Conservation (phyloP, 2,329 filamentous ascomycete genomes). For the Aspergillus transmontanensis region DNA sequence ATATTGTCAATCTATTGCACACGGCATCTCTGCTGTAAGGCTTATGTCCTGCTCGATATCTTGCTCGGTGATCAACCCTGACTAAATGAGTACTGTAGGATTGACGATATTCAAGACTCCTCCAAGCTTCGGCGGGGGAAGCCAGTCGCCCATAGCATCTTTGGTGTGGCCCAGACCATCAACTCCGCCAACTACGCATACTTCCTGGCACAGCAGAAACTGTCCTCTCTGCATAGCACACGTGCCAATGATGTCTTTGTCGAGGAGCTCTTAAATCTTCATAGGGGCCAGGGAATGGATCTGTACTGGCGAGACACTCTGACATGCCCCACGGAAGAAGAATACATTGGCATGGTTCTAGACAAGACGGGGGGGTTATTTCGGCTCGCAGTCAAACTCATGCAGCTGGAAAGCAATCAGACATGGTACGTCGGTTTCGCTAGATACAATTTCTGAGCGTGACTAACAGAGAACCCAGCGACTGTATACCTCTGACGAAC, state of each 20-base stretch:
- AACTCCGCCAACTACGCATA: slow-evolving; percentile 50
- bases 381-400: slow-evolving; percentile 40
- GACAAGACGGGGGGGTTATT: slow-evolving; percentile 49
- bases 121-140: slow-evolving; percentile 49
- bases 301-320: slow-evolving; percentile 45
- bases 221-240: slow-evolving; percentile 32
- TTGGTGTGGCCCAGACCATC: slow-evolving; percentile 52
- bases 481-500: slow-evolving; percentile 65
- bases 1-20: slow-evolving; percentile 45
- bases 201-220: slow-evolving; percentile 38
- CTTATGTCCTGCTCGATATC: not conserved
- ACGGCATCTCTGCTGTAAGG: slow-evolving; percentile 43
- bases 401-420: slow-evolving; percentile 30
- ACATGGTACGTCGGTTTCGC: not conserved
- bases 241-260: slow-evolving; percentile 38
- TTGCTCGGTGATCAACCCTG: not conserved
- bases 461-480: slow-evolving; percentile 7
- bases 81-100: slow-evolving; percentile 23
- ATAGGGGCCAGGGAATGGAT: slow-evolving; percentile 46
- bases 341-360: slow-evolving; percentile 47
- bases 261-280: slow-evolving; percentile 41
- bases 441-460: fast-evolving
- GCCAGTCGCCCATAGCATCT: slow-evolving; percentile 52
- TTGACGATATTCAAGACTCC: slow-evolving; percentile 54
- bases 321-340: slow-evolving; percentile 40